Evolutionary conservation across 1,139 yeast genomes (phyloP).

Genomic region (Candida gigantensis): DNA sequence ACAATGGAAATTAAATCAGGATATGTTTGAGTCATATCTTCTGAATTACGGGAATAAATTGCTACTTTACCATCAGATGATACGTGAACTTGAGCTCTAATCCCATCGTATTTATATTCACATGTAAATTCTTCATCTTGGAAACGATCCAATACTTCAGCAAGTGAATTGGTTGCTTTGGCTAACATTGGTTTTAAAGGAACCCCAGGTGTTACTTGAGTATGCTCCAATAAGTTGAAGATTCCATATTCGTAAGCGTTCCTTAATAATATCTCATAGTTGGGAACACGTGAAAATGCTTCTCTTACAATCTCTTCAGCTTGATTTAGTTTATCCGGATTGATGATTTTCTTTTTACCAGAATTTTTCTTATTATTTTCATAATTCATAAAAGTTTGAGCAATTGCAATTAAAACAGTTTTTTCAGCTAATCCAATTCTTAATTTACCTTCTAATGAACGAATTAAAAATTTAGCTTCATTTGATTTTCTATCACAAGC

Average conservation of each 20-base stretch:
- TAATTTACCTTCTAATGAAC: conserved; percentile 90
- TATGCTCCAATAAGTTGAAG: conserved; percentile 60
- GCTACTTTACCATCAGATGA: conserved; percentile 65
- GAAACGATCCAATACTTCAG: conserved; percentile 87
- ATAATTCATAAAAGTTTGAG: conserved; percentile 75
- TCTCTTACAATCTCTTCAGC: conserved; percentile 84
- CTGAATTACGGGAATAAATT: conserved; percentile 91
- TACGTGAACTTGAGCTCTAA: conserved; percentile 91
- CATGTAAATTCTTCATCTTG: conserved; percentile 86
- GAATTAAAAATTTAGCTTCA: conserved; percentile 86
- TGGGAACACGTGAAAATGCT: conserved; percentile 89
- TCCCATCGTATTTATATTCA: conserved; percentile 97
- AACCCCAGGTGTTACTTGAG: conserved; percentile 84
- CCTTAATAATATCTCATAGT: conserved; percentile 74
- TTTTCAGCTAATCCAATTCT: conserved; percentile 95
- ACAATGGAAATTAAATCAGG: conserved; percentile 83
- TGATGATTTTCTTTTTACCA: conserved; percentile 21
- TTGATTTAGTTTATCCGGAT: conserved; percentile 43
- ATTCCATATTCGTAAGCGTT: conserved; percentile 71
- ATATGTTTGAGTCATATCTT: conserved; percentile 93
- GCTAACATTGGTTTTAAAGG: conserved; percentile 98
- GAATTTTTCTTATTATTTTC: conserved; percentile 49
- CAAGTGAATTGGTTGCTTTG: conserved; percentile 90
- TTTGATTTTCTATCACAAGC: conserved; percentile 69
- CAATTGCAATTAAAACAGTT: conserved; percentile 78